Base-by-base conservation (phyloP, 768 basidiomycete genomes). In the Steccherinum ochraceum region DNA sequence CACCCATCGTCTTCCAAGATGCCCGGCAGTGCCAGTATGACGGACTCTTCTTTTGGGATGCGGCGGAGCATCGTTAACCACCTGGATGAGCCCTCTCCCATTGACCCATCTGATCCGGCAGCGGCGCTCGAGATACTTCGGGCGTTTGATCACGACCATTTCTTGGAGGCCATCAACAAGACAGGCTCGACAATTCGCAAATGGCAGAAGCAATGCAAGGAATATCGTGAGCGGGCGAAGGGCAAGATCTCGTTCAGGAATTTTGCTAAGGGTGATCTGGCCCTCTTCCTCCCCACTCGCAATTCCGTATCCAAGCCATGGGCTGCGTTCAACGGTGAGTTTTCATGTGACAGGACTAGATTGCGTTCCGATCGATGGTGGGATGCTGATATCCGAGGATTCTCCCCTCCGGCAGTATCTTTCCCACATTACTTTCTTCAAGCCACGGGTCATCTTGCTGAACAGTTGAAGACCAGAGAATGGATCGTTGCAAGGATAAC, bases 391-490 rank as follows among this genome's bases (percentile, higher is more conserved):
- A 12, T 51, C 62, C 56, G 57, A 66, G 40, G 57, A 66, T 71
- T 67, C 59, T 62, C 67, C 69, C 57, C 48, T 27, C 65, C 7
- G 5, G 21, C 19, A 93, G 93, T 97, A 7, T 93, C 89, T 11
- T 95, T 94, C 69, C 96, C 96, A 45, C 95, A 98, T 68, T 94
- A 97, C 68, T 99, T 99, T 72, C 78, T 99, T 27, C 83, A 91
- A 64, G 88, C 91, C 3, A 88, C 84, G 1, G 88, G 85, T 1
- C 84, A 86, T 58, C 74, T 97, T 43, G 89, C 84, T 19, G 93
- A 96, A 60, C 90, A 93, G 64, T 73, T 96, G 53, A 89, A 89
- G 71, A 83, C 82, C 12, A 76, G 93, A 26, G 95, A 97, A 69
- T 97, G 91, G 92, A 90, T 94, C 59, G 92, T 95, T 19, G 93